These are phyloP conservation scores for Nowakowskiella sp. DNA, from an alignment of 192 early-diverging fungal species.

Conservation along the genomic window DNA sequence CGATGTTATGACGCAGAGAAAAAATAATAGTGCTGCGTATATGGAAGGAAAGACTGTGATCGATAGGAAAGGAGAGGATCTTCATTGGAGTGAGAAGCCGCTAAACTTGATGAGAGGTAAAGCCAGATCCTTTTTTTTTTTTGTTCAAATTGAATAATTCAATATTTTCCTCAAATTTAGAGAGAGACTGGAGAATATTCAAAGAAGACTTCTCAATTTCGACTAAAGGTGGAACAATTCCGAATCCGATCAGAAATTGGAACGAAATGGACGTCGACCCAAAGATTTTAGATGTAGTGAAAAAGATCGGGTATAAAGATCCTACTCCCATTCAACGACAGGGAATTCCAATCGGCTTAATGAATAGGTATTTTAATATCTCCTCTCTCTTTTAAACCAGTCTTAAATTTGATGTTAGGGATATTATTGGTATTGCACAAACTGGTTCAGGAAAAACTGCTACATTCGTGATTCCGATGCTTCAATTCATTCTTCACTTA, in stretches of 20 bases:
- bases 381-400: no score
- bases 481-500: slow-evolving; percentile 74
- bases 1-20: slow-evolving; percentile 68
- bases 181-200: slow-evolving; percentile 99
- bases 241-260: slow-evolving; percentile 86
- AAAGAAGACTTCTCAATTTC: slow-evolving; percentile 96
- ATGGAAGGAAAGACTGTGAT: slow-evolving; percentile 49
- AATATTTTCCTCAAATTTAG: no score
- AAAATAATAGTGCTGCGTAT: slow-evolving; percentile 8
- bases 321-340: slow-evolving; percentile 97
- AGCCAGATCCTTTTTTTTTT: no score
- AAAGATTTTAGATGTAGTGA: slow-evolving; percentile 66
- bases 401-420: no score
- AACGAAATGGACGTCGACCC: slow-evolving; percentile 66
- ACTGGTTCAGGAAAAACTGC: slow-evolving; percentile 94
- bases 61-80: slow-evolving; percentile 85
- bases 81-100: slow-evolving; percentile 92
- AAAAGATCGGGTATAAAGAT: slow-evolving; percentile 79
- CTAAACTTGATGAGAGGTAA: slow-evolving; percentile 82
- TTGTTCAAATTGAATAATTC: no score
- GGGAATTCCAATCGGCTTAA: slow-evolving; percentile 90
- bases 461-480: slow-evolving; percentile 92
- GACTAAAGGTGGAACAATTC: slow-evolving; percentile 82
- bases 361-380: slow-evolving; percentile 84
- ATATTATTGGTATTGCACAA: slow-evolving; percentile 50